Evolutionary conservation across 495 filamentous ascomycete genomes (phyloP).

Genomic region (Elasticomyces elasticus): DNA sequence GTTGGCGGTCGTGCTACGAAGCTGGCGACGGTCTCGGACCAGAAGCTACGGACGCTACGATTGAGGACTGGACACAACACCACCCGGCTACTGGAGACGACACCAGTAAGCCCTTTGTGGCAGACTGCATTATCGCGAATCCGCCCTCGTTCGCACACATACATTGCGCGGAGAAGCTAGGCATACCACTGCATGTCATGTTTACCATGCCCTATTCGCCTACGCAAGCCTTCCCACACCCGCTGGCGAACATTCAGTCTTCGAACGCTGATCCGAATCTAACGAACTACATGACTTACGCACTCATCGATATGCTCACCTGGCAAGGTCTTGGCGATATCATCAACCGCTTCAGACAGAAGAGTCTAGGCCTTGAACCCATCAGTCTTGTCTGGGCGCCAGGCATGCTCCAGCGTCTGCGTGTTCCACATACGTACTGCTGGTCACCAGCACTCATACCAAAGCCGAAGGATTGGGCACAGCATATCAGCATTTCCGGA

Average conservation of each 20-base stretch:
- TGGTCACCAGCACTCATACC: slow-evolving; percentile 55
- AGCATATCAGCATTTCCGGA: slow-evolving; percentile 49
- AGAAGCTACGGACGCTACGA: slow-evolving; percentile 18
- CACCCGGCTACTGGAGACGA: neutral
- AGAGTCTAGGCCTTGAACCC: slow-evolving; percentile 43
- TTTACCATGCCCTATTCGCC: slow-evolving; percentile 56
- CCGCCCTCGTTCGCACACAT: slow-evolving; percentile 58
- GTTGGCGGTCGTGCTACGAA: slow-evolving; percentile 55
- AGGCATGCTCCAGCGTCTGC: slow-evolving; percentile 33
- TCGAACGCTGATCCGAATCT: slow-evolving; percentile 36
- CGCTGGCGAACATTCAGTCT: slow-evolving; percentile 45
- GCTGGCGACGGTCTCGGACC: slow-evolving; percentile 33
- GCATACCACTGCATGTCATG: slow-evolving; percentile 55
- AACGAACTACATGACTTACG: slow-evolving; percentile 51
- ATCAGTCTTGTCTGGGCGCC: slow-evolving; percentile 43
- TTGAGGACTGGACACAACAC: slow-evolving; percentile 22
- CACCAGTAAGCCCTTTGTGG: slow-evolving; percentile 45
- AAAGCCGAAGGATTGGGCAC: slow-evolving; percentile 51
- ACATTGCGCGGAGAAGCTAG: slow-evolving; percentile 52
- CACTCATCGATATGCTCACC: slow-evolving; percentile 53
- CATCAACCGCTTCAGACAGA: slow-evolving; percentile 46
- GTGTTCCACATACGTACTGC: slow-evolving; percentile 54
- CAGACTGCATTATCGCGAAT: slow-evolving; percentile 59
- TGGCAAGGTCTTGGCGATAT: slow-evolving; percentile 59
- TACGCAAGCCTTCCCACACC: slow-evolving; percentile 48